These are phyloP conservation scores for Beauveria bassiana DNA, from an alignment of 2,329 filamentous ascomycete genomes.

Conservation along the genomic window DNA sequence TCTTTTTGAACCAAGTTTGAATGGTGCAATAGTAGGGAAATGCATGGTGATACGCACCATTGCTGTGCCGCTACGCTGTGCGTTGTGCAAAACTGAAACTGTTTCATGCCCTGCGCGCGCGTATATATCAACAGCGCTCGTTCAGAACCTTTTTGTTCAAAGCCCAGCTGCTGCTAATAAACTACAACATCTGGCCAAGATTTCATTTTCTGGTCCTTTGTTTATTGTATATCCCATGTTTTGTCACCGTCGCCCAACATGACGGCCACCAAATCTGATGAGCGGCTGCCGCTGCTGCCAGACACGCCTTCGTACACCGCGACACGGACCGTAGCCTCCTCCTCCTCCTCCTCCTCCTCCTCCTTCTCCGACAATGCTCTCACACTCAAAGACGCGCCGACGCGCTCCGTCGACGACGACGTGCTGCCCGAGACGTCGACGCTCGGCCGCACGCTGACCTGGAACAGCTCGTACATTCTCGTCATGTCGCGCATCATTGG, in stretches of 20 bases:
- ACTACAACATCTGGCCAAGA: background rate
- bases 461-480: slow-evolving; percentile 58
- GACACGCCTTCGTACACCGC: background rate
- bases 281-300: slow-evolving; percentile 5
- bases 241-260: background rate
- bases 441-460: slow-evolving; percentile 51
- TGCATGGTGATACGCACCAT: background rate
- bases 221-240: background rate
- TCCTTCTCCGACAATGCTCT: background rate
- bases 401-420: slow-evolving; percentile 42
- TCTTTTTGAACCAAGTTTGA: too few species aligned
- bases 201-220: background rate
- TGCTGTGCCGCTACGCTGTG: background rate
- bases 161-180: too few species aligned
- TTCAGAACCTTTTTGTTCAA: background rate
- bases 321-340: background rate
- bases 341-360: too few species aligned
- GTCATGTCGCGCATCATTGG: slow-evolving; percentile 63
- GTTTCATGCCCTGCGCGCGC: background rate
- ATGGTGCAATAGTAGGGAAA: slow-evolving; percentile 1
- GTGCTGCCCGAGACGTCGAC: slow-evolving; percentile 52
- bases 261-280: background rate
- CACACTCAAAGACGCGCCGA: slow-evolving; percentile 9
- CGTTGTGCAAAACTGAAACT: background rate
- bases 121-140: background rate